phyloP scores from a whole-genome alignment of 331 rosid genomes.

The Acacia concinna region DNA sequence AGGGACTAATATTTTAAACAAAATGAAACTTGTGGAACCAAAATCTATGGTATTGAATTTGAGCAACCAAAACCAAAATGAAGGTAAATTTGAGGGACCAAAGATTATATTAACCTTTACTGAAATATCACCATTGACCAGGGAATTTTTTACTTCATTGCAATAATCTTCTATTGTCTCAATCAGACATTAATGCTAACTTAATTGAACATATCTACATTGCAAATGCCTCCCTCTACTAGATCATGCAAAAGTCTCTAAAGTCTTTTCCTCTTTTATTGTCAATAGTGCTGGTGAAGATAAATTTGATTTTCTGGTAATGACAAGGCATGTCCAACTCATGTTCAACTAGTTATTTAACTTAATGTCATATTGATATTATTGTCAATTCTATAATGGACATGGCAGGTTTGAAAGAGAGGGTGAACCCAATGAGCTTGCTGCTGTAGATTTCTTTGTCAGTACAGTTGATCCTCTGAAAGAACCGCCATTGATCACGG shows the following conservation, averaged over 20 bases:
- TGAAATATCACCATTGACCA: too few species aligned
- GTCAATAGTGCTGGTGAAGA: background rate
- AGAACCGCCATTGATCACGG: slow-evolving; percentile 94
- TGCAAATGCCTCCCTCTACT: background rate
- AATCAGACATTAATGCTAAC: background rate
- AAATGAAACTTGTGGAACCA: too few species aligned
- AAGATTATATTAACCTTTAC: too few species aligned
- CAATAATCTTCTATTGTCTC: background rate
- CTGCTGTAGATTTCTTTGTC: slow-evolving; percentile 97
- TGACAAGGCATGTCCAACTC: background rate
- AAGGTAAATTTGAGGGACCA: too few species aligned
- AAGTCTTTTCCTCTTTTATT: background rate
- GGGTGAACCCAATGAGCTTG: slow-evolving; percentile 78
- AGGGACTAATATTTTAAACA: too few species aligned
- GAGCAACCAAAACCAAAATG: too few species aligned
- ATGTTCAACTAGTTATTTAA: background rate
- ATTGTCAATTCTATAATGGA: slow-evolving; percentile 23
- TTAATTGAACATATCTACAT: background rate
- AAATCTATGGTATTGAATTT: too few species aligned
- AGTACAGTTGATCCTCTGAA: slow-evolving; percentile 98
- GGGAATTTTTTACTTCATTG: background rate
- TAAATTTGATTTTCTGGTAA: background rate
- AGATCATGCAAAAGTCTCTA: background rate
- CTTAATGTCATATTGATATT: background rate
- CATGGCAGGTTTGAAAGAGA: slow-evolving; percentile 86